These are phyloP conservation scores for Skeletonema potamos DNA, from an alignment of 108 stramenopile species.

Conservation along the genomic window DNA sequence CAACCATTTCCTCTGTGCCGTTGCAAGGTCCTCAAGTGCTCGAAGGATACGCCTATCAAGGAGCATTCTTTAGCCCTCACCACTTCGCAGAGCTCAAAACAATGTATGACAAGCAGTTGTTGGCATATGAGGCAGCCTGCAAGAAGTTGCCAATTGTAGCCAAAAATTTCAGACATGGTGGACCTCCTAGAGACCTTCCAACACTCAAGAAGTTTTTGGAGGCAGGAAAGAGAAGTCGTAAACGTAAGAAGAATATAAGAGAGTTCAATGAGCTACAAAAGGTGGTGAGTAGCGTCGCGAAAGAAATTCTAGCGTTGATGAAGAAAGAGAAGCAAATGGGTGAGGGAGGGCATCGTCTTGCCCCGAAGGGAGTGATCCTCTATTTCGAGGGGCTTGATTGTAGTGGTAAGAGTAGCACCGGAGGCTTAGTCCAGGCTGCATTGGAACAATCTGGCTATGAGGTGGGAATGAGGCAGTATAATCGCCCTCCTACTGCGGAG, in stretches of 20 bases:
- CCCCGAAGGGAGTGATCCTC: constrained; percentile 72
- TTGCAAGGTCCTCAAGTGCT: constrained; percentile 33
- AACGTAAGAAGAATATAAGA: constrained; percentile 33
- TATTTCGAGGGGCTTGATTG: constrained; percentile 85
- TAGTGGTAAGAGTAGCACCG: constrained; percentile 69
- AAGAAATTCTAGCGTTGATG: constrained; percentile 33
- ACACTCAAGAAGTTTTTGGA: constrained; percentile 69
- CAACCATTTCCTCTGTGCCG: background rate
- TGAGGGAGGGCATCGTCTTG: constrained; percentile 22
- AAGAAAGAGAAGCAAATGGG: constrained; percentile 32
- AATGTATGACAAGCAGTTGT: constrained; percentile 50
- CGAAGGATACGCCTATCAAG: constrained; percentile 55
- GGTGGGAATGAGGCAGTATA: constrained; percentile 69
- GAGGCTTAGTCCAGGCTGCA: constrained; percentile 56
- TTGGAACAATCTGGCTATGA: constrained; percentile 57
- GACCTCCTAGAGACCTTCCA: constrained; percentile 60
- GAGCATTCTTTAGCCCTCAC: constrained; percentile 74
- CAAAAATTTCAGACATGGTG: constrained; percentile 19
- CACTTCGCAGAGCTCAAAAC: constrained; percentile 67
- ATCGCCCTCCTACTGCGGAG: constrained; percentile 74
- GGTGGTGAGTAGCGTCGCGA: constrained; percentile 30
- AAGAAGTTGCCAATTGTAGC: constrained; percentile 36
- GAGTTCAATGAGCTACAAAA: constrained; percentile 41
- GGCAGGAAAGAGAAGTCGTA: constrained; percentile 41
- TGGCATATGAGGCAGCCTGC: constrained; percentile 57